phyloP scores from a whole-genome alignment of 805 yeast species.

The Diddensiella santjacobensis region DNA sequence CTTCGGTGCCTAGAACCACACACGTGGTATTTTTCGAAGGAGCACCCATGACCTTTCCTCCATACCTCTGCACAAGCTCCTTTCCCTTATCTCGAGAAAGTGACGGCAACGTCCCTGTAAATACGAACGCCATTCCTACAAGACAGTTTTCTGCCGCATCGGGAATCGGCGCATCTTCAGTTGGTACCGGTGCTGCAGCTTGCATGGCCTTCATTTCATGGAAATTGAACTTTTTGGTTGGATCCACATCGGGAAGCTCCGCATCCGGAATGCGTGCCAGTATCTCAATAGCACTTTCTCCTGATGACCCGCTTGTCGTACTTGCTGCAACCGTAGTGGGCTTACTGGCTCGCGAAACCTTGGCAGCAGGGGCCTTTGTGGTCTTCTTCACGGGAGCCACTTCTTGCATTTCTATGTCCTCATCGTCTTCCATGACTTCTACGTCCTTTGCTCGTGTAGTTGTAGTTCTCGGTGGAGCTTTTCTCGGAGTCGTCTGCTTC shows the following conservation, averaged over 20 bases:
- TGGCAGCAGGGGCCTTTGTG: constrained; percentile 9
- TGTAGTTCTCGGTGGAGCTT: not conserved
- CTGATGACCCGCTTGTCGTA: not conserved
- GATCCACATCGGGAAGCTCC: constrained; percentile 49
- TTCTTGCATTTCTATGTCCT: constrained; percentile 8
- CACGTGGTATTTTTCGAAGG: constrained; percentile 81
- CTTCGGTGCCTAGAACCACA: constrained; percentile 91
- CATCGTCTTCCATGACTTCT: constrained; percentile 12
- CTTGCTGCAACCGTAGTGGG: not conserved
- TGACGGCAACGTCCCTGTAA: constrained; percentile 84
- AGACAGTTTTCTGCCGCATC: constrained; percentile 83
- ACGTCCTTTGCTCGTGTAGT: not conserved
- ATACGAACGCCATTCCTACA: constrained; percentile 84
- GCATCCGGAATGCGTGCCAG: constrained; percentile 72
- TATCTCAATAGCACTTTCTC: constrained; percentile 48
- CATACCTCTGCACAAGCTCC: constrained; percentile 73
- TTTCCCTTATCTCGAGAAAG: constrained; percentile 75
- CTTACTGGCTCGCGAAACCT: not conserved
- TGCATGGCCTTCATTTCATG: constrained; percentile 53
- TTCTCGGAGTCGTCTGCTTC: constrained; percentile 2
- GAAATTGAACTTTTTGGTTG: constrained; percentile 49
- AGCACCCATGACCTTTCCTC: constrained; percentile 81
- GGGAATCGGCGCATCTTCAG: constrained; percentile 50
- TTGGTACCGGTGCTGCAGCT: constrained; percentile 13
- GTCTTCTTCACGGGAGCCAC: constrained; percentile 8